A percentile compares a stretch with the other conserved stretches of the same genome.
phyloP scores from a whole-genome alignment of 192 early-diverging fungal species.

The Backusella westeae region DNA sequence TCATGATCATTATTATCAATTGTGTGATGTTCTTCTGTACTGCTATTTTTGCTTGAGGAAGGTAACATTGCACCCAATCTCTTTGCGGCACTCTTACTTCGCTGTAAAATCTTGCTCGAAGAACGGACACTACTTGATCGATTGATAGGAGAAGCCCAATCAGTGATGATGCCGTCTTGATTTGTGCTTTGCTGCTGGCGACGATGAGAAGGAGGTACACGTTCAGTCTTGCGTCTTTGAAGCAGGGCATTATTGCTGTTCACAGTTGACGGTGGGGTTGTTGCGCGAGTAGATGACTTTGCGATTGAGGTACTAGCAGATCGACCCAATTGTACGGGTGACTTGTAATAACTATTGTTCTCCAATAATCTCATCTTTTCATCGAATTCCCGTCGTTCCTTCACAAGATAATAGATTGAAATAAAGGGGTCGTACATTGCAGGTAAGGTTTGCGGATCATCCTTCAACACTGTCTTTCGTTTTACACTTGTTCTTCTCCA shows the following conservation, averaged over 20 bases:
- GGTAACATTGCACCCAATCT: slow-evolving; percentile 23
- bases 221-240: slow-evolving; percentile 14
- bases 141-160: slow-evolving; percentile 10
- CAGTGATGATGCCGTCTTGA: not conserved
- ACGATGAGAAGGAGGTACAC: slow-evolving; percentile 5
- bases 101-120: slow-evolving; percentile 14
- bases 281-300: not conserved
- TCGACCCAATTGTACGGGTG: not conserved
- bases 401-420: slow-evolving; percentile 84
- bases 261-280: not conserved
- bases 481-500: not conserved
- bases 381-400: slow-evolving; percentile 53
- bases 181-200: not conserved
- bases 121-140: not conserved
- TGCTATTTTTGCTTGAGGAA: not conserved
- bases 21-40: not conserved
- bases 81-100: slow-evolving; percentile 20
- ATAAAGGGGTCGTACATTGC: slow-evolving; percentile 61
- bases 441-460: slow-evolving; percentile 29
- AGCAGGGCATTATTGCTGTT: not conserved
- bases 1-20: not conserved
- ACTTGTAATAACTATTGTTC: not conserved
- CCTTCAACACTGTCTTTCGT: not conserved
- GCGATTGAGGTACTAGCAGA: slow-evolving; percentile 5
- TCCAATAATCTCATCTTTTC: not conserved